These are phyloP conservation scores for Wickerhamiella bombiphila DNA, from an alignment of 805 yeast genomes.

Conservation along the genomic window DNA sequence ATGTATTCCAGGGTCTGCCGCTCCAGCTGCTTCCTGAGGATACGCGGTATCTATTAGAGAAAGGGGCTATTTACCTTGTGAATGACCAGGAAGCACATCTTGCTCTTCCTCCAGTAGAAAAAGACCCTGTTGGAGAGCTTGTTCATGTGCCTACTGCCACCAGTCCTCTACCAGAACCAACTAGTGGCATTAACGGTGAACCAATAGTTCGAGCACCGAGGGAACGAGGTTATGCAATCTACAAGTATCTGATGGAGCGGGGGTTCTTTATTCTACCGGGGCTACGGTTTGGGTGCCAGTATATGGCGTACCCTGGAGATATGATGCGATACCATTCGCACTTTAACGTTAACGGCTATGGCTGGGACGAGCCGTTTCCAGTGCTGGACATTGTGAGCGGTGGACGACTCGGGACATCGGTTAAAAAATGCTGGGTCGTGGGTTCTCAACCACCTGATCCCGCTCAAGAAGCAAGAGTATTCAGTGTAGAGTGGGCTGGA, in stretches of 20 bases:
- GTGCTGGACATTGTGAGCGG: conserved; percentile 54
- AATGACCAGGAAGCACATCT: conserved; percentile 23
- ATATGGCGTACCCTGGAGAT: conserved; percentile 88
- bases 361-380: conserved; percentile 38
- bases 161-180: conserved; percentile 3
- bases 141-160: background rate
- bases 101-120: background rate
- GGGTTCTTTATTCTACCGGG: conserved; percentile 67
- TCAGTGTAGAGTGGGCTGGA: conserved; percentile 92
- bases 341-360: conserved; percentile 43
- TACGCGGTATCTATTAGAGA: conserved; percentile 44
- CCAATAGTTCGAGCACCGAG: background rate
- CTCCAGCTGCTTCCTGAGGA: conserved; percentile 62
- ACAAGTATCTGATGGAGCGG: conserved; percentile 27
- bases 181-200: background rate
- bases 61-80: conserved; percentile 30
- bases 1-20: conserved; percentile 74
- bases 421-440: conserved; percentile 66
- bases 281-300: conserved; percentile 77
- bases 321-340: conserved; percentile 86
- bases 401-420: conserved; percentile 88
- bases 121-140: background rate
- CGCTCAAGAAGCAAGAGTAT: conserved; percentile 26
- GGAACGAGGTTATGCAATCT: conserved; percentile 23
- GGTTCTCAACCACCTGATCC: conserved; percentile 24